phyloP scores from a whole-genome alignment of 768 basidiomycete genomes.

The Lactarius deliciosus region DNA sequence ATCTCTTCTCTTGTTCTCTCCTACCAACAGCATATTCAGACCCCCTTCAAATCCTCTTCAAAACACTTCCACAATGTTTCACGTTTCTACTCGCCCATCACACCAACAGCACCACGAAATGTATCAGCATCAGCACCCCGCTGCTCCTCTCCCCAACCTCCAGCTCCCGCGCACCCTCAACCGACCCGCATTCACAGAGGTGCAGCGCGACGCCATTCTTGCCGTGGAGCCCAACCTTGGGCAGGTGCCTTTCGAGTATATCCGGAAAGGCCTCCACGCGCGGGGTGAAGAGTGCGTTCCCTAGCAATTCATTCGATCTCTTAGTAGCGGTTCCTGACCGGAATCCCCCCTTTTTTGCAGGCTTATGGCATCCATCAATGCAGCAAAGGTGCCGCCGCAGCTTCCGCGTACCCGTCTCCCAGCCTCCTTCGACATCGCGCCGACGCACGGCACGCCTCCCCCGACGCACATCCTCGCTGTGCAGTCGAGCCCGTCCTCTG shows the following conservation, averaged over 20 bases:
- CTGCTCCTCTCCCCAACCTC: conserved; percentile 41
- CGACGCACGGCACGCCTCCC: conserved; percentile 14
- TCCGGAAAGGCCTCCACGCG: conserved; percentile 50
- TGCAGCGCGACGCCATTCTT: conserved; percentile 53
- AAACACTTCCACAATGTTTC: conserved; percentile 25
- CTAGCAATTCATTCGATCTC: neutral
- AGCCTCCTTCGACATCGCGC: conserved; percentile 23
- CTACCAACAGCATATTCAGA: neutral
- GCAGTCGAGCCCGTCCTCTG: conserved; percentile 43
- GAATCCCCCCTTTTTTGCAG: conserved; percentile 1
- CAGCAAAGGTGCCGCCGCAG: conserved; percentile 23
- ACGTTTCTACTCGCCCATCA: conserved; percentile 25
- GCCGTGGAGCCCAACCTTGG: conserved; percentile 54
- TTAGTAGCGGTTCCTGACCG: conserved; percentile 5
- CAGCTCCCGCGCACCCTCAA: conserved; percentile 73
- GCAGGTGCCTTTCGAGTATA: conserved; percentile 60
- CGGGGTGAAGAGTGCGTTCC: conserved; percentile 46
- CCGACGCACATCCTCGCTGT: conserved; percentile 37
- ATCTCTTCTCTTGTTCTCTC: conserved; percentile 1
- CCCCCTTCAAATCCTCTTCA: neutral
- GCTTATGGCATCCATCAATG: conserved; percentile 26
- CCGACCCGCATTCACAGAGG: conserved; percentile 57
- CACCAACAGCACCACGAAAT: conserved; percentile 26
- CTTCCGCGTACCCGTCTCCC: conserved; percentile 28
- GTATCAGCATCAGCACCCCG: conserved; percentile 27